Conservation (phyloP, 148 eudicot genomes). For the Talinum fruticosum region DNA sequence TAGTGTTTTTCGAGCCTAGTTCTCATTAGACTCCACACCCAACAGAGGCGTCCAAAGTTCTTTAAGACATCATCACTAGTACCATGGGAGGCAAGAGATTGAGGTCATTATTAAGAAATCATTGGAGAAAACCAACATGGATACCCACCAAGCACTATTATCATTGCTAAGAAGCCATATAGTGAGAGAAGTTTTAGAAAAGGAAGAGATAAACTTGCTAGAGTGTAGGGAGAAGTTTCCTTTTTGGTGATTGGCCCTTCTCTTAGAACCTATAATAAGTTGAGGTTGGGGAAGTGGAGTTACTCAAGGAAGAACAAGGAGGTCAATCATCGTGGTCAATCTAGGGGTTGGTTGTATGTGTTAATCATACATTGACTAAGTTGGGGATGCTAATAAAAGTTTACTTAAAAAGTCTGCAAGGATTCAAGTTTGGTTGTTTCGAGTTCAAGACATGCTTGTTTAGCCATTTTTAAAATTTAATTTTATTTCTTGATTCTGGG, state of each 20-base stretch:
- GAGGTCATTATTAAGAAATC: background rate
- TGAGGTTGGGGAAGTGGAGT: background rate
- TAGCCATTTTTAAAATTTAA: background rate
- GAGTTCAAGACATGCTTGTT: background rate
- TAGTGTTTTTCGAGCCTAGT: too few relatives aligned
- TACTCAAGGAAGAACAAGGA: too few relatives aligned
- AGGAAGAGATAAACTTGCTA: background rate
- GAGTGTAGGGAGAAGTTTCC: background rate
- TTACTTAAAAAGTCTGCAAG: background rate
- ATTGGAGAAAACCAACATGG: background rate
- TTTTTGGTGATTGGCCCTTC: background rate
- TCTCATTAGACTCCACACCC: too few relatives aligned
- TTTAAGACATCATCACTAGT: background rate
- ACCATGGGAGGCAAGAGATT: background rate
- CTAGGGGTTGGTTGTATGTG: background rate
- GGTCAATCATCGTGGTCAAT: background rate
- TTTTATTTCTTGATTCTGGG: background rate
- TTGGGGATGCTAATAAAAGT: background rate
- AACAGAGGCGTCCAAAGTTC: too few relatives aligned
- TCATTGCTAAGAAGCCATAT: background rate
- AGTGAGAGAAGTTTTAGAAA: background rate
- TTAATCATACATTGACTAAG: background rate
- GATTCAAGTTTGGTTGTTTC: background rate
- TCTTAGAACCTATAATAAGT: background rate
- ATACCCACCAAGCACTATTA: background rate